These are phyloP conservation scores for Fusarium veterinarium DNA, from an alignment of 2,329 filamentous ascomycete genomes.

Conservation along the genomic window DNA sequence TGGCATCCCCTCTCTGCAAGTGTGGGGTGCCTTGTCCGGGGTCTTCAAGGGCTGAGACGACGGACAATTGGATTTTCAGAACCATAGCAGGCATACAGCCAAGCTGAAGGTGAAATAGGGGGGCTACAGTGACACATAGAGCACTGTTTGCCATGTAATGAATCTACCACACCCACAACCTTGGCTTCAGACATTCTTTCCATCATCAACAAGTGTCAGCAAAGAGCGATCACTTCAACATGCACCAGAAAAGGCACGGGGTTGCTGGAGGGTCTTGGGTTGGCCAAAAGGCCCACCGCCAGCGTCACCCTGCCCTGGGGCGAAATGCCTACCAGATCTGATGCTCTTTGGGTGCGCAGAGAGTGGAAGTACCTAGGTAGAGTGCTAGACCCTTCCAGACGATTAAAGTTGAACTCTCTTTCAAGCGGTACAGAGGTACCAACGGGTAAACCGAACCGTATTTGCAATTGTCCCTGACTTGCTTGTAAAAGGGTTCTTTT, in stretches of 20 bases:
- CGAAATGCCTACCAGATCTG: conserved; percentile 35
- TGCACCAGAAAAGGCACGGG: conserved; percentile 33
- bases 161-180: not conserved
- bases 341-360: conserved; percentile 6
- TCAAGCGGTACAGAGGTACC: conserved; percentile 14
- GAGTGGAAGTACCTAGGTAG: conserved; percentile 3
- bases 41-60: conserved; percentile 19
- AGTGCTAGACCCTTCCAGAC: conserved; percentile 26
- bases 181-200: not conserved
- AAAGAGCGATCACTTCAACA: conserved; percentile 17
- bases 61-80: conserved; percentile 1
- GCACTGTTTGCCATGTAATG: not conserved
- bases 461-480: conserved; percentile 30
- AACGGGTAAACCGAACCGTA: conserved; percentile 19
- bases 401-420: conserved; percentile 35
- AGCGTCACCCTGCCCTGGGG: conserved; percentile 35
- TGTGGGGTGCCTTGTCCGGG: conserved; percentile 31
- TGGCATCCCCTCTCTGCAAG: conserved; percentile 22
- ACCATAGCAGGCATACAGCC: not conserved
- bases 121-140: not conserved
- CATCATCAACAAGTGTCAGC: conserved; percentile 7
- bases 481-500: not conserved
- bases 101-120: not conserved
- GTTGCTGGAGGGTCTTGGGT: conserved; percentile 38
- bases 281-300: conserved; percentile 35